Percentiles rank a stretch among this genome's conserved stretches.
phyloP scores from a whole-genome alignment of 257 asterid genomes.

The Nemophila menziesii region DNA sequence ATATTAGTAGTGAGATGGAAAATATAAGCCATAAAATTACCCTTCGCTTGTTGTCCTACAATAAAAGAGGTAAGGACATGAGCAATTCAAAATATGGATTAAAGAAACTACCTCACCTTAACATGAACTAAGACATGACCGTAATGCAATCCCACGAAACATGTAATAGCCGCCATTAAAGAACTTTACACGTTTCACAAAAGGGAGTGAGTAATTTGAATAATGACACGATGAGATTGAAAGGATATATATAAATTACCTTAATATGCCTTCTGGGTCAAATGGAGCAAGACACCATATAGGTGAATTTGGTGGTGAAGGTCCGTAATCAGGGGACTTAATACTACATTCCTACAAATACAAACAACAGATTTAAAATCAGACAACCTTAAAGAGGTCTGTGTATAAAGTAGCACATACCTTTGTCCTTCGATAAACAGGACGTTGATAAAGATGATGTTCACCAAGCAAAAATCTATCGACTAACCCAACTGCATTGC shows the following conservation, averaged over 20 bases:
- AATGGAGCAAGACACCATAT: constrained; percentile 92
- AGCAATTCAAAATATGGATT: constrained; percentile 6
- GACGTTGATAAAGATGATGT: constrained; percentile 71
- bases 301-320: constrained; percentile 67
- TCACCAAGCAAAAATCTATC: constrained; percentile 74
- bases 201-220: not conserved
- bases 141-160: constrained; percentile 68
- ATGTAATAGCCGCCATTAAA: constrained; percentile 79
- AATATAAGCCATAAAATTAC: constrained; percentile 45
- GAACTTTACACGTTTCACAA: constrained; percentile 40
- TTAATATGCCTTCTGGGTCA: constrained; percentile 88
- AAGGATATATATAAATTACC: constrained; percentile 33
- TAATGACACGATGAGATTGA: not conserved
- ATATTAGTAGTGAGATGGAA: constrained; percentile 46
- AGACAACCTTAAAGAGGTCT: no score
- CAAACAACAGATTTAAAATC: constrained; percentile 1
- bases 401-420: no score
- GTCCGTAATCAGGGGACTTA: constrained; percentile 88
- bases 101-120: constrained; percentile 35
- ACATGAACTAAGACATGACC: constrained; percentile 78
- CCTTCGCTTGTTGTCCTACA: constrained; percentile 55
- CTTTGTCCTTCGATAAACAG: constrained; percentile 86
- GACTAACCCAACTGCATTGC: constrained; percentile 79
- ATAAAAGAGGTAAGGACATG: constrained; percentile 8
- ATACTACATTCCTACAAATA: constrained; percentile 64